These are phyloP conservation scores for Boletus rubroflammeus DNA, from an alignment of 768 basidiomycete species.

Conservation along the genomic window DNA sequence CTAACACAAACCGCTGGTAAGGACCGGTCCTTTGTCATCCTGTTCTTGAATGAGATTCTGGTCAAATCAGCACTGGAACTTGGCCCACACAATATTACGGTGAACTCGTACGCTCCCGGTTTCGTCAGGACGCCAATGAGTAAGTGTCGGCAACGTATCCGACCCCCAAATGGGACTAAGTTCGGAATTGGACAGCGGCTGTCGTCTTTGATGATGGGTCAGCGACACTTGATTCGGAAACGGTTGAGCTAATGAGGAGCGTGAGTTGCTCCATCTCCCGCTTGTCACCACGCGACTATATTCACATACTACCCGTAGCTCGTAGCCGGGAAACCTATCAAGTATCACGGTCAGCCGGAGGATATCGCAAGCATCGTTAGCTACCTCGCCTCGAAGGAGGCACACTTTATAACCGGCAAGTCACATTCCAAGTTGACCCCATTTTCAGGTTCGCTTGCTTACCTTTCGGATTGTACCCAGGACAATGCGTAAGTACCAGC, in stretches of 20 bases:
- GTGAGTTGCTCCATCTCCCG: background rate
- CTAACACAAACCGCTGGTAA: slow-evolving; percentile 38
- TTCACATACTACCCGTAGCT: background rate
- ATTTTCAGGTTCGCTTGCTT: background rate
- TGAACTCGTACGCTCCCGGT: slow-evolving; percentile 39
- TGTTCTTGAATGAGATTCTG: background rate
- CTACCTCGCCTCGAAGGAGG: slow-evolving; percentile 33
- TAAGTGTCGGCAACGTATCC: slow-evolving; percentile 5
- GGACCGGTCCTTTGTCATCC: background rate
- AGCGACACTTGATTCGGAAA: background rate
- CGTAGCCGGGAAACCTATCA: background rate
- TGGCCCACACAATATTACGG: slow-evolving; percentile 32
- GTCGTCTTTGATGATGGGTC: background rate
- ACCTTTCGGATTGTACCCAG: background rate
- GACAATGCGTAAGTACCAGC: slow-evolving; percentile 10
- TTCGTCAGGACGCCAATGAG: slow-evolving; percentile 27
- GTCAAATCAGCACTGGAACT: slow-evolving; percentile 24
- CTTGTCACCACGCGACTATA: background rate
- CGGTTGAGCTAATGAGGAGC: background rate
- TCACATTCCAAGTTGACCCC: background rate
- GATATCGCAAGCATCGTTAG: slow-evolving; percentile 33
- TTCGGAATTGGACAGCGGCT: background rate
- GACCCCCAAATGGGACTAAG: background rate
- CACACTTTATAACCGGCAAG: slow-evolving; percentile 35
- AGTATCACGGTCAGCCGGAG: slow-evolving; percentile 27